Percentiles rank a stretch among this genome's conserved stretches.
These are phyloP conservation scores for Allomyces macrogynus DNA, from an alignment of 192 early-diverging fungal species.

Conservation along the genomic window DNA sequence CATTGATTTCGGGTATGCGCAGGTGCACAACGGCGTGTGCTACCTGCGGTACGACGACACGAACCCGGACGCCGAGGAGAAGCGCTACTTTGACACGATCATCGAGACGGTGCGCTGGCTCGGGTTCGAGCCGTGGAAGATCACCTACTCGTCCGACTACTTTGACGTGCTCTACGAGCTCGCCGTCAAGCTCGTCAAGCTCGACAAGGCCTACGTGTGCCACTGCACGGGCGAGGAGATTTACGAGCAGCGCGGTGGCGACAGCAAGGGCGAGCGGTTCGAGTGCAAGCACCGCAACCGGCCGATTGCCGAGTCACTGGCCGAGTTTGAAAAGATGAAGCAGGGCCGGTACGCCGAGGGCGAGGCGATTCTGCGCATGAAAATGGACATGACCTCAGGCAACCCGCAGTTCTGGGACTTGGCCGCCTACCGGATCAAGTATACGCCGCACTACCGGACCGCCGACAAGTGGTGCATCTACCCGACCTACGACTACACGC, in stretches of 20 bases:
- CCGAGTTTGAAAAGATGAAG: constrained; percentile 96
- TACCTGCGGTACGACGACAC: constrained; percentile 85
- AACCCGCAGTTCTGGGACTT: constrained; percentile 99
- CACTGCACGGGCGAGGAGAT: constrained; percentile 94
- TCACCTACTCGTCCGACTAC: constrained; percentile 96
- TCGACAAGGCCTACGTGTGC: constrained; percentile 81
- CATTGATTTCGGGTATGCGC: constrained; percentile 97
- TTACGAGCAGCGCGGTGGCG: constrained; percentile 74
- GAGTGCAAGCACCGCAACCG: constrained; percentile 83
- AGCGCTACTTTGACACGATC: constrained; percentile 88
- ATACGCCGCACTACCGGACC: constrained; percentile 80
- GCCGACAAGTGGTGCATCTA: constrained; percentile 93
- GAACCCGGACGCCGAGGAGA: constrained; percentile 84
- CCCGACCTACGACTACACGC: constrained; percentile 98
- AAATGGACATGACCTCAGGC: constrained; percentile 94
- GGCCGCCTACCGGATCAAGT: constrained; percentile 89
- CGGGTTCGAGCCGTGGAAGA: constrained; percentile 72
- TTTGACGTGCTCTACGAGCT: constrained; percentile 92
- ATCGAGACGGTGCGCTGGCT: constrained; percentile 86
- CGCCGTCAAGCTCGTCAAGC: constrained; percentile 72
- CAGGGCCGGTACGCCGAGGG: constrained; percentile 85
- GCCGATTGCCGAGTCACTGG: constrained; percentile 75
- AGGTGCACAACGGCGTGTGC: constrained; percentile 65
- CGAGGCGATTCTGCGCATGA: constrained; percentile 89
- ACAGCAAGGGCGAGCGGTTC: constrained; percentile 58